These are phyloP conservation scores for Potentilla sterilis DNA, from an alignment of 306 rosid genomes.

Conservation along the genomic window DNA sequence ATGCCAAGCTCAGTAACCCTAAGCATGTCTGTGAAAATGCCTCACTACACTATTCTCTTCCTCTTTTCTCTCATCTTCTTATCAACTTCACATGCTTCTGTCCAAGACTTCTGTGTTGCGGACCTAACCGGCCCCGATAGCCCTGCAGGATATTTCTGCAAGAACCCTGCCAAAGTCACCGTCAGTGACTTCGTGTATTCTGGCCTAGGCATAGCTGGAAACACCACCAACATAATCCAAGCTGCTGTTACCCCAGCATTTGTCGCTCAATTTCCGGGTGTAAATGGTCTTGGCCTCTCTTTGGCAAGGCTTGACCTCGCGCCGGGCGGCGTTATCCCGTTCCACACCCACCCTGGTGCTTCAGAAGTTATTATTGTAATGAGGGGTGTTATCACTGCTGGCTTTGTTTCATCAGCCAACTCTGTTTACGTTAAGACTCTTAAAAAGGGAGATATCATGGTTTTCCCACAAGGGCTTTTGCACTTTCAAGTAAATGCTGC, in stretches of 20 bases:
- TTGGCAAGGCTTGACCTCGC: conserved; percentile 60
- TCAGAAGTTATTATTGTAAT: conserved; percentile 51
- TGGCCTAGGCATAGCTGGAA: conserved; percentile 45
- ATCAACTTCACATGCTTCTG: conserved; percentile 47
- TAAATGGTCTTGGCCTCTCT: conserved; percentile 76
- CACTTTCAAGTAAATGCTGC: conserved; percentile 66
- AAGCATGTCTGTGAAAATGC: conserved; percentile 35
- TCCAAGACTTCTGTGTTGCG: conserved; percentile 71
- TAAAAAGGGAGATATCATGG: conserved; percentile 57
- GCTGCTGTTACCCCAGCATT: conserved; percentile 86
- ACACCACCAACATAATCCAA: conserved; percentile 52
- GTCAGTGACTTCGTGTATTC: conserved; percentile 51
- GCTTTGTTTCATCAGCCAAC: conserved; percentile 62
- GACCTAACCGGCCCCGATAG: conserved; percentile 49
- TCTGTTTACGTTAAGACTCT: conserved; percentile 51
- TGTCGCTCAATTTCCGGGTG: conserved; percentile 62
- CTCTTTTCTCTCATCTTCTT: conserved; percentile 48
- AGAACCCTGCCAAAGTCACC: conserved; percentile 37
- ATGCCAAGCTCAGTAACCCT: background rate
- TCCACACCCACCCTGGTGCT: conserved; percentile 82
- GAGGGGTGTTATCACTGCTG: conserved; percentile 52
- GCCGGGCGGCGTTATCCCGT: conserved; percentile 69
- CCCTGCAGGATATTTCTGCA: conserved; percentile 73
- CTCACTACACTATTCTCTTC: conserved; percentile 27
- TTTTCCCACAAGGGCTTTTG: conserved; percentile 81